phyloP scores from a whole-genome alignment of 768 basidiomycete genomes.

The Candolleomyces aberdarensis region DNA sequence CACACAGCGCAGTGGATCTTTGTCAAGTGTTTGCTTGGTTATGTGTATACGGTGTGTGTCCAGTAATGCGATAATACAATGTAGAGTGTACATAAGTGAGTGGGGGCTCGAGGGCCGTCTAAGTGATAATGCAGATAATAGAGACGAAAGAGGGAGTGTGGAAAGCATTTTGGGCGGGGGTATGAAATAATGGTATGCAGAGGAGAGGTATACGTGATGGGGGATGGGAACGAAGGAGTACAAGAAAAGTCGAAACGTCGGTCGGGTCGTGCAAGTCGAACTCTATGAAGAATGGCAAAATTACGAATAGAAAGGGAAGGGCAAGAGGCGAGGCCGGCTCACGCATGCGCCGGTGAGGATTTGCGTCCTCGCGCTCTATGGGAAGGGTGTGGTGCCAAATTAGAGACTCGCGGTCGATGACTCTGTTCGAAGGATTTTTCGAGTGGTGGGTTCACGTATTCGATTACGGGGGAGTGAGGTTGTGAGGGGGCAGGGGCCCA shows the following conservation, averaged over 20 bases:
- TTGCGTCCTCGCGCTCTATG: slow-evolving; percentile 43
- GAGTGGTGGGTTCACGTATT: background rate
- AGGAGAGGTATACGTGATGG: slow-evolving; percentile 7
- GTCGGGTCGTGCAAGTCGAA: background rate
- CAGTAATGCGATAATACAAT: background rate
- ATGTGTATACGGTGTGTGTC: background rate
- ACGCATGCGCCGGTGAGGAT: slow-evolving; percentile 33
- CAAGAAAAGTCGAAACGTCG: background rate
- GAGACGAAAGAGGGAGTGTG: slow-evolving; percentile 2
- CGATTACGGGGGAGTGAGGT: slow-evolving; percentile 12
- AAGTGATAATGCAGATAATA: background rate
- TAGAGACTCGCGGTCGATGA: too few species aligned
- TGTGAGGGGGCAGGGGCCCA: slow-evolving; percentile 37
- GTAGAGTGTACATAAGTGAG: background rate
- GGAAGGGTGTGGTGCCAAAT: slow-evolving; percentile 21
- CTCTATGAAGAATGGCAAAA: background rate
- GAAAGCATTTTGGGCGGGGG: background rate
- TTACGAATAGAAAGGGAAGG: slow-evolving; percentile 3
- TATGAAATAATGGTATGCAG: background rate
- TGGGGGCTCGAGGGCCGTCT: background rate
- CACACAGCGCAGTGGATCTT: background rate
- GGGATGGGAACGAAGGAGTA: background rate
- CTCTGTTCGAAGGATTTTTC: background rate
- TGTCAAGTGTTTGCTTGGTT: background rate
- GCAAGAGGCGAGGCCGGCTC: slow-evolving; percentile 10